phyloP scores from a whole-genome alignment of 148 eudicot genomes.

The Bassia scoparia region DNA sequence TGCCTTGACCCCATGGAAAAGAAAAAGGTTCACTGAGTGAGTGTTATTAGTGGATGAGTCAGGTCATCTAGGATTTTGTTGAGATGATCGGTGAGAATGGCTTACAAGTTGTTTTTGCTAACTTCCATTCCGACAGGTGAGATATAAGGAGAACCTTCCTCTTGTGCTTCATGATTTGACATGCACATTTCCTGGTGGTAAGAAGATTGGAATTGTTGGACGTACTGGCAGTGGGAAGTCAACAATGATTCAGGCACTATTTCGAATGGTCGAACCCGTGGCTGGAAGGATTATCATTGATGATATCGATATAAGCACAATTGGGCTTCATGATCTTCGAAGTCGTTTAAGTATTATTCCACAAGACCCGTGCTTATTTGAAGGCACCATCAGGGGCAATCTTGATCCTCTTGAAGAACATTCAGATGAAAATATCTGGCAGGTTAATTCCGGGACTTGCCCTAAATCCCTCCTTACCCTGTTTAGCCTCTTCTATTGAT shows the following conservation, averaged over 20 bases:
- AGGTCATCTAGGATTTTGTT: background rate
- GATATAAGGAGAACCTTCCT: conserved; percentile 89
- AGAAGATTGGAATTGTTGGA: conserved; percentile 91
- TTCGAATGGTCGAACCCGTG: conserved; percentile 81
- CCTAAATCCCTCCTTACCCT: background rate
- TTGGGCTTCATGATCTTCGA: conserved; percentile 97
- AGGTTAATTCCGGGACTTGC: conserved; percentile 37
- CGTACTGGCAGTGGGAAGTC: conserved; percentile 99
- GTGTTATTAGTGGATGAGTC: background rate
- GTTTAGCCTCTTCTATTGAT: background rate
- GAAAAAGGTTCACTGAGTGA: background rate
- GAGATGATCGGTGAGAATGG: background rate
- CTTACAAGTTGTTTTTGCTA: conserved; percentile 7
- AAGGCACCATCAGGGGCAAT: conserved; percentile 89
- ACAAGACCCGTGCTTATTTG: conserved; percentile 93
- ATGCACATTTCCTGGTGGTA: conserved; percentile 86
- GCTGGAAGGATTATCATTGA: conserved; percentile 84
- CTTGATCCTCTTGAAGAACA: conserved; percentile 94
- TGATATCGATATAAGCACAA: conserved; percentile 68
- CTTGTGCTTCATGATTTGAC: conserved; percentile 77
- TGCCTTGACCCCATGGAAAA: too few species aligned
- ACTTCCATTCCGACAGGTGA: conserved; percentile 46
- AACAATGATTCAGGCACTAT: conserved; percentile 84
- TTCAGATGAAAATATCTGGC: conserved; percentile 77
- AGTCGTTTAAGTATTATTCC: conserved; percentile 94